Evolutionary conservation across 1,284 basidiomycete genomes (phyloP).

Genomic region (Pascua sp.): DNA sequence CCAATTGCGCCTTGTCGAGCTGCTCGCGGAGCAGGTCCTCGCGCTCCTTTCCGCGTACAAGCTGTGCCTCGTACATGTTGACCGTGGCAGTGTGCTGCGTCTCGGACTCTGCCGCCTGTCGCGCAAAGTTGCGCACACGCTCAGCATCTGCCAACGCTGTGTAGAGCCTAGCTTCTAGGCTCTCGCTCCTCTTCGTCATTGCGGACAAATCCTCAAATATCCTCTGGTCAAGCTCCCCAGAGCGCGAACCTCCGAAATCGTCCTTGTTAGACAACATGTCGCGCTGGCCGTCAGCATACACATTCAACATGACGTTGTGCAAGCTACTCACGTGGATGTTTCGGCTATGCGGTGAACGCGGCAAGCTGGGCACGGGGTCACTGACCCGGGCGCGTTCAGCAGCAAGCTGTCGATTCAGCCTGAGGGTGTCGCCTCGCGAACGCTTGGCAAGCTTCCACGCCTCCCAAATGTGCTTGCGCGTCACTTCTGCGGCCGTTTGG

Average conservation of each 20-base stretch:
- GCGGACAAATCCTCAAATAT: background rate
- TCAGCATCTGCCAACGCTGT: constrained; percentile 28
- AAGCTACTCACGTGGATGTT: constrained; percentile 45
- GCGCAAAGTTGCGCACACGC: constrained; percentile 18
- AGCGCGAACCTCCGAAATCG: no score
- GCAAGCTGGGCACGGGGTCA: constrained; percentile 18
- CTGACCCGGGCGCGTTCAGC: background rate
- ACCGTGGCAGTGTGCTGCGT: constrained; percentile 59
- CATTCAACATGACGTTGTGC: background rate
- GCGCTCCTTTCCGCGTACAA: constrained; percentile 66
- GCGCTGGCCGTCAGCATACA: background rate
- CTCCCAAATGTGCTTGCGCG: constrained; percentile 8
- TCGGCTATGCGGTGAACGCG: constrained; percentile 48
- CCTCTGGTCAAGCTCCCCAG: no score
- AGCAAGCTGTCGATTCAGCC: no score
- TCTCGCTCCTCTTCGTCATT: constrained; percentile 19
- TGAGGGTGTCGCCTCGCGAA: no score
- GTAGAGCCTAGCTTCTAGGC: constrained; percentile 30
- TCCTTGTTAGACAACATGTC: constrained; percentile 4
- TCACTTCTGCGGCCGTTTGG: constrained; percentile 8
- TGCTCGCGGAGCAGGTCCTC: constrained; percentile 71
- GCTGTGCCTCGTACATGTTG: constrained; percentile 60
- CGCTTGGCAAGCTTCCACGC: constrained; percentile 10
- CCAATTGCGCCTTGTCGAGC: constrained; percentile 68
- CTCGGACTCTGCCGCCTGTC: constrained; percentile 1